Percentiles rank a stretch among this genome's conserved stretches.
Evolutionary conservation across 345 rosid species (phyloP).

Genomic region (Eucalyptus melliodora): DNA sequence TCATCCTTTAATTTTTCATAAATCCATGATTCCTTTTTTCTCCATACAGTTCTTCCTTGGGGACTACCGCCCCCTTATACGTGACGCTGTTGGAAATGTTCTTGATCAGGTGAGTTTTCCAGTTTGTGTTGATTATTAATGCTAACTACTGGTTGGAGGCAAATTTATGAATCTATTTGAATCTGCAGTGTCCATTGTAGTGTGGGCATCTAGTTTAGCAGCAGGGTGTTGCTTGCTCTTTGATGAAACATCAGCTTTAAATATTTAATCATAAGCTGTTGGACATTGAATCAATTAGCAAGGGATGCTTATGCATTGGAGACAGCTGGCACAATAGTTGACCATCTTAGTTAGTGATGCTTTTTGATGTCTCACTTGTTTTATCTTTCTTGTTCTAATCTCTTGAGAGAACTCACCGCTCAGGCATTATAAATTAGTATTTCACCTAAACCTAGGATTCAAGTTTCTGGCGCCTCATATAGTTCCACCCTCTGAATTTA

Average conservation of each 20-base stretch:
- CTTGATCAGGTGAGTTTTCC: constrained; percentile 80
- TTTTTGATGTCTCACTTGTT: not conserved
- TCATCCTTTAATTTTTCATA: not conserved
- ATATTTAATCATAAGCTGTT: not conserved
- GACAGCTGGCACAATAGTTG: not conserved
- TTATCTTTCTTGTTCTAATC: not conserved
- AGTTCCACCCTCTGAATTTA: not conserved
- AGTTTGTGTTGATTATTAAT: not conserved
- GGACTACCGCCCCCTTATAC: constrained; percentile 92
- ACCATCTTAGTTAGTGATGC: not conserved
- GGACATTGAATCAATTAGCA: not conserved
- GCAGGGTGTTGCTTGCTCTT: not conserved
- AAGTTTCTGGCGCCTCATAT: not conserved
- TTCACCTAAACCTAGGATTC: not conserved
- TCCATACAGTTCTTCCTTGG: constrained; percentile 89
- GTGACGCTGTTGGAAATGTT: constrained; percentile 74
- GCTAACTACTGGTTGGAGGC: not conserved
- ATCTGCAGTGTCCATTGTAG: not conserved
- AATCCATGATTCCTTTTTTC: not conserved
- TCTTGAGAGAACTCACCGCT: not conserved
- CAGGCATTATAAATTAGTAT: not conserved
- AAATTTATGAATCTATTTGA: not conserved
- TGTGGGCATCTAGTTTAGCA: not conserved
- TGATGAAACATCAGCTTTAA: not conserved
- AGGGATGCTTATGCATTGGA: not conserved